phyloP scores from a whole-genome alignment of 2,329 filamentous ascomycete species.

The Fusarium sp. region DNA sequence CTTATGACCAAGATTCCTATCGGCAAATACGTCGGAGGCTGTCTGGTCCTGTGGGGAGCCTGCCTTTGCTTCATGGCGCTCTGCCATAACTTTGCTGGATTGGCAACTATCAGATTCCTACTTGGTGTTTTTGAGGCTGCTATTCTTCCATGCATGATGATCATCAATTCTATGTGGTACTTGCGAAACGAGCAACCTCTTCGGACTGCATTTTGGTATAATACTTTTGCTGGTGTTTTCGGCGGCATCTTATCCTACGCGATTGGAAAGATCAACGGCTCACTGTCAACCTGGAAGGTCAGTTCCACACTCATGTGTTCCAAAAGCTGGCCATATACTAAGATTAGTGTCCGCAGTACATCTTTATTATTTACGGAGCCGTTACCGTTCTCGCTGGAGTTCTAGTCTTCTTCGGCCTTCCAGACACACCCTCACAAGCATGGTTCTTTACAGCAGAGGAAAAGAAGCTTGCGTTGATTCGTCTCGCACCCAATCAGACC shows the following conservation, averaged over 20 bases:
- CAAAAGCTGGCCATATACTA: fast-evolving
- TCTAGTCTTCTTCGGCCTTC: slow-evolving; percentile 15
- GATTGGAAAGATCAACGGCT: slow-evolving; percentile 50
- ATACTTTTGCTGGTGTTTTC: slow-evolving; percentile 53
- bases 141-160: slow-evolving; percentile 49
- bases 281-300: slow-evolving; percentile 43
- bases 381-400: neutral
- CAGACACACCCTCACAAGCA: slow-evolving; percentile 13
- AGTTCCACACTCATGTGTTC: fast-evolving
- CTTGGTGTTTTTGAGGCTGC: slow-evolving; percentile 52
- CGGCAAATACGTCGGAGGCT: slow-evolving; percentile 41
- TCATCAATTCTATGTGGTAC: slow-evolving; percentile 55
- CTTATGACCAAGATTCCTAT: slow-evolving; percentile 40
- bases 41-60: slow-evolving; percentile 43
- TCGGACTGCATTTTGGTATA: slow-evolving; percentile 53
- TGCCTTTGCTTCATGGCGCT: slow-evolving; percentile 47
- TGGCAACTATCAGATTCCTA: slow-evolving; percentile 51
- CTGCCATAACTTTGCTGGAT: slow-evolving; percentile 44
- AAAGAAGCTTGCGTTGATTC: slow-evolving; percentile 14
- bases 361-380: slow-evolving; percentile 49
- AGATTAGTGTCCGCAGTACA: neutral
- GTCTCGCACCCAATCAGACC: neutral
- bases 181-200: slow-evolving; percentile 52
- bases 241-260: slow-evolving; percentile 53
- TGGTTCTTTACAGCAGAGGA: slow-evolving; percentile 11